These are phyloP conservation scores for Malania oleifera DNA, from an alignment of 164 flowering plant species.

Conservation along the genomic window DNA sequence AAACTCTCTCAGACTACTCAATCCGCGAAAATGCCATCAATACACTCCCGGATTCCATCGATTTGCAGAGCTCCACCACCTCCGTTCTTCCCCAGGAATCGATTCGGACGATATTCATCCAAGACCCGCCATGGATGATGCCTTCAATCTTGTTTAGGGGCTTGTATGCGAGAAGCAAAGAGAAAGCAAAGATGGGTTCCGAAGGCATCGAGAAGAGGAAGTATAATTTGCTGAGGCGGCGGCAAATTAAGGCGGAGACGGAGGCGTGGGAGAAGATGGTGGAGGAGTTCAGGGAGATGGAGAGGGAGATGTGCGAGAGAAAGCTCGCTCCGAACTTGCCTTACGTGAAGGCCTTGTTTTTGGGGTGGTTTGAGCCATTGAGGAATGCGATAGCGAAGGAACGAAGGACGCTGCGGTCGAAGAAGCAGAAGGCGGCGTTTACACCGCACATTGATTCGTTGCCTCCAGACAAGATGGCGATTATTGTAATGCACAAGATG, in stretches of 20 bases:
- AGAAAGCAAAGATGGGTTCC: constrained; percentile 23
- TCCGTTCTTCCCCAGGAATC: constrained; percentile 21
- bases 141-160: constrained; percentile 32
- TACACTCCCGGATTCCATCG: constrained; percentile 22
- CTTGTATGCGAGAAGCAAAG: constrained; percentile 9
- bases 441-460: constrained; percentile 58
- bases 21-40: constrained; percentile 24
- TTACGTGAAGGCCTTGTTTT: constrained; percentile 55
- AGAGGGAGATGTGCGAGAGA: constrained; percentile 76
- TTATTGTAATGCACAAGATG: constrained; percentile 94
- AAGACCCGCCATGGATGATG: constrained; percentile 71
- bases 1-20: constrained; percentile 34
- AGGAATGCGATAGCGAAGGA: constrained; percentile 60
- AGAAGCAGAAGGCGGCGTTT: constrained; percentile 55
- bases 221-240: constrained; percentile 51
- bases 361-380: constrained; percentile 93
- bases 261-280: constrained; percentile 85
- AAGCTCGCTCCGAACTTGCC: constrained; percentile 85
- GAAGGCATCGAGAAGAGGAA: constrained; percentile 40
- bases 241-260: constrained; percentile 83
- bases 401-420: constrained; percentile 41
- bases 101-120: constrained; percentile 34
- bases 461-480: constrained; percentile 86
- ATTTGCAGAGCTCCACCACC: constrained; percentile 12
- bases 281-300: constrained; percentile 68